These are phyloP conservation scores for Hypericum androsaemum DNA, from an alignment of 345 rosid species.

Conservation along the genomic window DNA sequence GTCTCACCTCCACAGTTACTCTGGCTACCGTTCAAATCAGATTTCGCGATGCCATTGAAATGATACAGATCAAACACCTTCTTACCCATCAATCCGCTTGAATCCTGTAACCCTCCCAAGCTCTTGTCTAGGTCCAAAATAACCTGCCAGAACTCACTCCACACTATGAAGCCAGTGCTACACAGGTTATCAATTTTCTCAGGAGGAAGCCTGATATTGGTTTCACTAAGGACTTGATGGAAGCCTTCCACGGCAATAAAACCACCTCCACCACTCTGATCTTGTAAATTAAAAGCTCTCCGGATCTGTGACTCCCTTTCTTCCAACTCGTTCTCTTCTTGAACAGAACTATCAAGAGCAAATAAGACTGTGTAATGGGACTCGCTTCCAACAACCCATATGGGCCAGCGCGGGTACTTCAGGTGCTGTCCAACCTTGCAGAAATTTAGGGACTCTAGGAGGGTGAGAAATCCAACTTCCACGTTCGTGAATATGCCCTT, in stretches of 20 bases:
- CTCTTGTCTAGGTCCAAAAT: slow-evolving; percentile 68
- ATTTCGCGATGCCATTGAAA: slow-evolving; percentile 95
- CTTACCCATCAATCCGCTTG: slow-evolving; percentile 88
- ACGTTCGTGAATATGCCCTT: slow-evolving; percentile 71
- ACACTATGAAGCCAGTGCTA: slow-evolving; percentile 73
- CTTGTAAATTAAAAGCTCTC: slow-evolving; percentile 84
- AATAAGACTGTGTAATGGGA: slow-evolving; percentile 94
- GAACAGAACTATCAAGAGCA: slow-evolving; percentile 78
- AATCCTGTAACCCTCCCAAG: slow-evolving; percentile 82
- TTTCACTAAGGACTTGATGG: slow-evolving; percentile 66
- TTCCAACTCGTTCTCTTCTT: slow-evolving; percentile 92
- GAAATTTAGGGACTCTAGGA: slow-evolving; percentile 85
- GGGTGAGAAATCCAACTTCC: slow-evolving; percentile 95
- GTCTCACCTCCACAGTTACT: slow-evolving; percentile 35
- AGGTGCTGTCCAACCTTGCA: slow-evolving; percentile 94
- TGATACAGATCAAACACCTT: slow-evolving; percentile 92
- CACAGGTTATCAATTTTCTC: slow-evolving; percentile 66
- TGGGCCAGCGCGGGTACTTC: slow-evolving; percentile 93
- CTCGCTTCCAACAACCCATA: slow-evolving; percentile 99
- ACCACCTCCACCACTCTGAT: slow-evolving; percentile 99
- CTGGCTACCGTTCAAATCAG: slow-evolving; percentile 71
- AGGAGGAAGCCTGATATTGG: slow-evolving; percentile 49
- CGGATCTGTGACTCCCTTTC: slow-evolving; percentile 82
- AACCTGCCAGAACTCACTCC: slow-evolving; percentile 98
- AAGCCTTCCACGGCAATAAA: slow-evolving; percentile 91